Base-by-base conservation (phyloP, 2,329 filamentous ascomycete genomes). In the Trichophyton verrucosum region DNA sequence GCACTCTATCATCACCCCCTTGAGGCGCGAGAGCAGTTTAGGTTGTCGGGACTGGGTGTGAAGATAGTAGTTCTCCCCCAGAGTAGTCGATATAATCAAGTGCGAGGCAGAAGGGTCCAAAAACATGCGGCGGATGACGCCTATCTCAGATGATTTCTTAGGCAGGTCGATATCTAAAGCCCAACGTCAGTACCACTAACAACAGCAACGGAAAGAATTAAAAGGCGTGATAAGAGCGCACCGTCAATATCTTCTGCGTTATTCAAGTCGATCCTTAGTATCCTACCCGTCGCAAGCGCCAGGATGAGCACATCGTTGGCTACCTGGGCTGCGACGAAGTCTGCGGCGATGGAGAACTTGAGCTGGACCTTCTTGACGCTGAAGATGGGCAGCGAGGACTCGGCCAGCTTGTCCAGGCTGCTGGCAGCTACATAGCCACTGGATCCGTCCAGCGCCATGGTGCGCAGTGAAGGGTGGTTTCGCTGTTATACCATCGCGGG, bases 21-120 rank as follows among this genome's bases (percentile, higher is more conserved):
- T 92, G 59, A 99, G 76, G 61, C 90, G 83, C 13, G 87, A 85
- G 40, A 99, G 79, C 6, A 86, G 82, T 65, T 94, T 89, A 1
- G 92, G 91, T 65, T 91, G 87, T 66, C 90, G 87, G 38, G 91
- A 94, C 72, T 97, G 92, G 9, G 91, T 92, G 73, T 99, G 94
- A 8, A 99, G 87, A 74, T 99, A 99, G 78, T 91, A 99, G 76
- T 95, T 97, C 74, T 99, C 94, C 71, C 91, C 91, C 46, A 91
- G 83, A 3, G 90, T 87, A 2, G 94, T 99, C 71, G 88, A 91
- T 66, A 99, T 85, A 65, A 99, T 83, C 30, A 99, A 80, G 76
- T 99, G 94, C 4, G 91, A 96, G 30, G 94, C 94, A 9, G 92
- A 96, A 30, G 94, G 92, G 71, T 99, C 94, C 70, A 99, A 87